These are phyloP conservation scores for Leonotis leonurus DNA, from an alignment of 257 asterid genomes.

Conservation along the genomic window DNA sequence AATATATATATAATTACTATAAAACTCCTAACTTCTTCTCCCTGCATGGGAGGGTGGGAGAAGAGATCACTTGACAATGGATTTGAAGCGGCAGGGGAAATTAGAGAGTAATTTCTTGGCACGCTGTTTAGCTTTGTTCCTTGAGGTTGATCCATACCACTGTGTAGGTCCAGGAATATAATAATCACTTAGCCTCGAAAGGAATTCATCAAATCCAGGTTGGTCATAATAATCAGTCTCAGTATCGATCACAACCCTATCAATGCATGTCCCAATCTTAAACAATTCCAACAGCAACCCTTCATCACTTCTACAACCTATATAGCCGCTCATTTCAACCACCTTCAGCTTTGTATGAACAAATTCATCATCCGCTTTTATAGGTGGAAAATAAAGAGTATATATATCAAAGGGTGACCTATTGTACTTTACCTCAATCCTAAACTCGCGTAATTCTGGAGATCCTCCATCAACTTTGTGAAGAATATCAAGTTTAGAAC, in stretches of 20 bases:
- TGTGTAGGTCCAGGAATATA: background rate
- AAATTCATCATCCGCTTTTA: background rate
- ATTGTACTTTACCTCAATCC: slow-evolving; percentile 1
- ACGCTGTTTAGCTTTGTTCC: background rate
- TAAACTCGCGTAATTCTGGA: background rate
- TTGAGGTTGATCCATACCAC: no score
- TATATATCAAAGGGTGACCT: no score
- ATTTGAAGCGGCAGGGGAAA: no score
- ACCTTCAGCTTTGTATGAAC: background rate
- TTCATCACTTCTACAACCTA: background rate
- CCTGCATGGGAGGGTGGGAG: no score
- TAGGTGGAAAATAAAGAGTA: background rate
- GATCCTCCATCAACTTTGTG: background rate
- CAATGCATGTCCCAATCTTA: background rate
- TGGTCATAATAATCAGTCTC: background rate
- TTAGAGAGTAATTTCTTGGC: background rate
- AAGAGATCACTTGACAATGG: no score
- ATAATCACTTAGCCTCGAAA: background rate
- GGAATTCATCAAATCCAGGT: no score
- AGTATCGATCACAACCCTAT: background rate
- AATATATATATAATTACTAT: no score
- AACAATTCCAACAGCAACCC: background rate
- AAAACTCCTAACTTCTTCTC: no score
- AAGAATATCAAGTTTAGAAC: background rate
- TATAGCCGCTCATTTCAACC: background rate